These are phyloP conservation scores for Trichothecium roseum DNA, from an alignment of 2,329 filamentous ascomycete genomes.

Conservation along the genomic window DNA sequence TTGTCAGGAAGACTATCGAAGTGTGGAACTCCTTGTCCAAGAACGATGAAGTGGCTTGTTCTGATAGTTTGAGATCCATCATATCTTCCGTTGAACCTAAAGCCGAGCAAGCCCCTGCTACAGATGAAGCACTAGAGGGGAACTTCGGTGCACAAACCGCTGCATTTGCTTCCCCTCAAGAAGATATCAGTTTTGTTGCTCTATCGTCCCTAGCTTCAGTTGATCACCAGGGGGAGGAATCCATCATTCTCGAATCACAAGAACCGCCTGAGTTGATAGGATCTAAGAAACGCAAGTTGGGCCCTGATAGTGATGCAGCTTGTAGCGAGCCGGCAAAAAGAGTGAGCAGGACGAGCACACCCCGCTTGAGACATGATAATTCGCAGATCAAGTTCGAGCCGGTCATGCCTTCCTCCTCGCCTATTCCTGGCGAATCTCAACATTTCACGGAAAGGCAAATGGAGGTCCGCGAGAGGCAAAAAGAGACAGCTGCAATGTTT, in stretches of 20 bases:
- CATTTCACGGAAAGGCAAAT: constrained; percentile 68
- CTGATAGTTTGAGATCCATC: constrained; percentile 49
- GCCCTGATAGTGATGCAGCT: not conserved
- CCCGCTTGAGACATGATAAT: constrained; percentile 62
- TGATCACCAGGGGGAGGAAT: constrained; percentile 8
- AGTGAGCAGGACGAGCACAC: constrained; percentile 23
- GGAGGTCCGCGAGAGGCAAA: constrained; percentile 66
- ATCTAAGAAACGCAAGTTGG: constrained; percentile 16
- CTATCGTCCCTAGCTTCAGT: constrained; percentile 18
- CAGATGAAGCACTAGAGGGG: constrained; percentile 26
- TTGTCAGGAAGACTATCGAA: constrained; percentile 38
- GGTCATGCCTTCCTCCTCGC: constrained; percentile 49
- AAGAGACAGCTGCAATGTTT: constrained; percentile 56
- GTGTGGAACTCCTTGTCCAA: constrained; percentile 65
- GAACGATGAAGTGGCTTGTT: constrained; percentile 51
- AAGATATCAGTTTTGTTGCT: constrained; percentile 27
- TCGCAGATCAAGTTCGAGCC: constrained; percentile 71
- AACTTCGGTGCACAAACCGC: constrained; percentile 27
- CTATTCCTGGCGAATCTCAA: constrained; percentile 52
- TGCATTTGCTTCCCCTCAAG: constrained; percentile 31
- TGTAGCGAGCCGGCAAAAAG: not conserved
- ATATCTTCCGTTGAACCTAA: constrained; percentile 50
- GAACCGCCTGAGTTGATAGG: constrained; percentile 11
- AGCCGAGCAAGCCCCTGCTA: constrained; percentile 35
- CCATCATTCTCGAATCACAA: constrained; percentile 3